These are phyloP conservation scores for Pecoramyces ruminantium DNA, from an alignment of 192 early-diverging fungal species.

Conservation along the genomic window DNA sequence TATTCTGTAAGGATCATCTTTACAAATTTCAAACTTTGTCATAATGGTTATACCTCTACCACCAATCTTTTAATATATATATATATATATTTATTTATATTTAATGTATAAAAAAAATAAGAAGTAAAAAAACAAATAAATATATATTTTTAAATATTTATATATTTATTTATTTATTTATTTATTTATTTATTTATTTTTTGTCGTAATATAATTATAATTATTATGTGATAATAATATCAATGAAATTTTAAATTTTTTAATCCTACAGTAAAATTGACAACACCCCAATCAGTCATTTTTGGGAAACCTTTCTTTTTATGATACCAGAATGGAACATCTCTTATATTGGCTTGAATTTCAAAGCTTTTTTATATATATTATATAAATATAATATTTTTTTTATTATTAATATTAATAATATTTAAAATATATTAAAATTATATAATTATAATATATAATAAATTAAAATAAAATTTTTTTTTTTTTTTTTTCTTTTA, in stretches of 20 bases:
- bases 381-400: too few species aligned
- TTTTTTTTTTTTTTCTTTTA: too few species aligned
- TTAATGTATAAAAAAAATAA: neutral
- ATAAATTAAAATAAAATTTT: too few species aligned
- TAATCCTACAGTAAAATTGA: slow-evolving; percentile 19
- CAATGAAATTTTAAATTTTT: too few species aligned
- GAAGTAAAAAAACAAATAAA: neutral
- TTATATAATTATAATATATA: too few species aligned
- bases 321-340: slow-evolving; percentile 32
- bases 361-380: slow-evolving; percentile 5
- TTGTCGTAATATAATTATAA: too few species aligned
- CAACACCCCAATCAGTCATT: slow-evolving; percentile 24
- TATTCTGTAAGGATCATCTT: slow-evolving; percentile 9
- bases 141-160: slow-evolving; percentile 7
- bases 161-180: neutral
- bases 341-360: slow-evolving; percentile 30
- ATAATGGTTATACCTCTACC: slow-evolving; percentile 10
- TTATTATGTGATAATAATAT: too few species aligned
- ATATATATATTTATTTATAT: too few species aligned
- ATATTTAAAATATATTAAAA: too few species aligned
- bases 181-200: slow-evolving; percentile 1
- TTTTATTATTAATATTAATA: too few species aligned
- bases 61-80: neutral
- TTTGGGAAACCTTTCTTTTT: slow-evolving; percentile 30
- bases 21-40: slow-evolving; percentile 7